These are phyloP conservation scores for Pythium phragmitis DNA, from an alignment of 352 stramenopile species.

Conservation along the genomic window DNA sequence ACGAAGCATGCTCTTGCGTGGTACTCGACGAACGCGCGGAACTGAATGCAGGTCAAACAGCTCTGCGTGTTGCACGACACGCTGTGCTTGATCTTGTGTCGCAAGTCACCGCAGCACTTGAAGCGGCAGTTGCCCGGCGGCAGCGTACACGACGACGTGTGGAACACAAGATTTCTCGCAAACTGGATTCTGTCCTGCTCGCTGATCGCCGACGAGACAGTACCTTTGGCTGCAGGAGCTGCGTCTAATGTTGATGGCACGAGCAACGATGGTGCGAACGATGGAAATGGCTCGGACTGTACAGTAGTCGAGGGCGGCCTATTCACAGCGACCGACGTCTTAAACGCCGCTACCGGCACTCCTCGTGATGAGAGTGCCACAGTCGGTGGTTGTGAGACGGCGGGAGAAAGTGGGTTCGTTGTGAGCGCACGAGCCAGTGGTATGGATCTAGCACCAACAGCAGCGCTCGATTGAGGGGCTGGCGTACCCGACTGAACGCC, in stretches of 20 bases:
- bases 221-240: no score
- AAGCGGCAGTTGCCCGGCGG: constrained; percentile 65
- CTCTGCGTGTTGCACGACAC: constrained; percentile 61
- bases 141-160: constrained; percentile 67
- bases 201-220: no score
- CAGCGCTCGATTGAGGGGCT: no score
- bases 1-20: constrained; percentile 76
- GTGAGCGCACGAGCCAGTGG: constrained; percentile 6
- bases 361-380: no score
- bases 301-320: no score
- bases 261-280: background rate
- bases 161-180: constrained; percentile 76
- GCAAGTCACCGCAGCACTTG: constrained; percentile 87
- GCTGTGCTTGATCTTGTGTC: constrained; percentile 85
- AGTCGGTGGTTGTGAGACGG: constrained; percentile 2
- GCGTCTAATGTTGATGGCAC: no score
- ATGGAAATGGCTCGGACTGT: constrained; percentile 13
- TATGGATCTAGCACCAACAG: no score
- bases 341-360: no score
- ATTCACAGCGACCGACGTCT: no score
- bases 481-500: no score
- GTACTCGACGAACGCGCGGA: constrained; percentile 84
- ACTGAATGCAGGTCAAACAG: constrained; percentile 78
- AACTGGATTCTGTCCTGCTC: constrained; percentile 85
- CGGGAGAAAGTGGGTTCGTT: background rate